Evolutionary conservation across 345 rosid species (phyloP).

Genomic region (Triadica sebifera): DNA sequence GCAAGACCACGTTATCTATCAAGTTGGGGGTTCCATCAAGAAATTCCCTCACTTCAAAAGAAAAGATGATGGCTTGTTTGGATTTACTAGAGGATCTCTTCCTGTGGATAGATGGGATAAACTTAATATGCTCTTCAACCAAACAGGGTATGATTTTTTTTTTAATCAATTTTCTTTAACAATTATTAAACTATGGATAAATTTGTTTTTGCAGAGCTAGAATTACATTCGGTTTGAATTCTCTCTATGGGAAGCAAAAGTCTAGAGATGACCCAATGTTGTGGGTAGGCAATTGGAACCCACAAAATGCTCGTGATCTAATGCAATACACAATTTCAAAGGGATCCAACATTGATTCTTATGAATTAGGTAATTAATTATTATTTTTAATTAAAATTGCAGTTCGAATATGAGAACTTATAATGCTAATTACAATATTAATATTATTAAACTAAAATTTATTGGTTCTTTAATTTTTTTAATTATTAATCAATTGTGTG

Average conservation of each 20-base stretch:
- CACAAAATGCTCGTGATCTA: conserved; percentile 41
- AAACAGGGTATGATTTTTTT: conserved; percentile 38
- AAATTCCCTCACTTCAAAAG: conserved; percentile 37
- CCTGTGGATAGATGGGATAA: conserved; percentile 54
- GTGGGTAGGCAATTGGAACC: conserved; percentile 49
- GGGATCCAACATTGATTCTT: conserved; percentile 58
- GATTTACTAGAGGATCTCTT: conserved; percentile 51
- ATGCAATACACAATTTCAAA: conserved; percentile 44
- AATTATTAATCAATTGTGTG: no score
- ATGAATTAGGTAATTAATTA: conserved; percentile 43
- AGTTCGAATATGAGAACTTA: no score
- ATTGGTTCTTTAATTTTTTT: no score
- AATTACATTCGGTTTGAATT: conserved; percentile 49
- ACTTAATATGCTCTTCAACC: conserved; percentile 35
- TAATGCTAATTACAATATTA: no score
- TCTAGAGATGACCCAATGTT: not conserved
- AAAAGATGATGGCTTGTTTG: conserved; percentile 30
- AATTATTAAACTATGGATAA: no score
- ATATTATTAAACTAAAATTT: no score
- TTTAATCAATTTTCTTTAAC: not conserved
- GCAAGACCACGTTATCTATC: conserved; percentile 50
- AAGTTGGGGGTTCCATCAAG: conserved; percentile 31
- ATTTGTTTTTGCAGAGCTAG: conserved; percentile 29
- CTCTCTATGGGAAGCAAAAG: conserved; percentile 39
- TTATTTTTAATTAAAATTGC: no score